Percentiles rank a stretch among this genome's conserved stretches.
These are phyloP conservation scores for Saturnispora halmiae DNA, from an alignment of 805 yeast genomes.

Conservation along the genomic window DNA sequence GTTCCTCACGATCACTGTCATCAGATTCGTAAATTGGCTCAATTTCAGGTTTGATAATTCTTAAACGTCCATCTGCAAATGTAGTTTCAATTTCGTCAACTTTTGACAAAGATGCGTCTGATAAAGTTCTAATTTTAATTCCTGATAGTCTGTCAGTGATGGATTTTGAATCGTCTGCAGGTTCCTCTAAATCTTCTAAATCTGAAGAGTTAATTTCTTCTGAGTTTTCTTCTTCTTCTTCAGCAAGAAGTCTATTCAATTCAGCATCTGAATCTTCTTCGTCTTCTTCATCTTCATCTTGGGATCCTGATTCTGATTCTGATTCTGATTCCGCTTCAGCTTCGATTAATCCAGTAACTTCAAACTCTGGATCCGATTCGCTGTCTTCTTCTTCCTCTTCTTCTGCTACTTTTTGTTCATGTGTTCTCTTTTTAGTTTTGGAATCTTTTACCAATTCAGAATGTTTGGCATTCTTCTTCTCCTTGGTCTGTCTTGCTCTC, in stretches of 20 bases:
- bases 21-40: conserved; percentile 93
- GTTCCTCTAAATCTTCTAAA: conserved; percentile 37
- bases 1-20: conserved; percentile 74
- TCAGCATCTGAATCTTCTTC: conserved; percentile 53
- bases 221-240: conserved; percentile 31
- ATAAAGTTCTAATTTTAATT: conserved; percentile 42
- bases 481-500: not conserved
- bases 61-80: conserved; percentile 71
- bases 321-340: conserved; percentile 33
- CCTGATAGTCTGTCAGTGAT: conserved; percentile 48
- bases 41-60: conserved; percentile 79
- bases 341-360: conserved; percentile 33
- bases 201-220: conserved; percentile 36
- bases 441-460: conserved; percentile 8
- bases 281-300: conserved; percentile 21
- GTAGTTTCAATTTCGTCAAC: conserved; percentile 34
- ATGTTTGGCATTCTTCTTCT: not conserved
- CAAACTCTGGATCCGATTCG: conserved; percentile 22
- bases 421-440: conserved; percentile 19
- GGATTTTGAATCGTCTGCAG: conserved; percentile 32
- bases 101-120: conserved; percentile 30
- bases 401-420: conserved; percentile 23
- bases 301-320: conserved; percentile 20
- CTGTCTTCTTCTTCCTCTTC: conserved; percentile 20
- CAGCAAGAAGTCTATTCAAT: conserved; percentile 48